phyloP scores from a whole-genome alignment of 805 yeast species.

The Nakazawaea peltata region DNA sequence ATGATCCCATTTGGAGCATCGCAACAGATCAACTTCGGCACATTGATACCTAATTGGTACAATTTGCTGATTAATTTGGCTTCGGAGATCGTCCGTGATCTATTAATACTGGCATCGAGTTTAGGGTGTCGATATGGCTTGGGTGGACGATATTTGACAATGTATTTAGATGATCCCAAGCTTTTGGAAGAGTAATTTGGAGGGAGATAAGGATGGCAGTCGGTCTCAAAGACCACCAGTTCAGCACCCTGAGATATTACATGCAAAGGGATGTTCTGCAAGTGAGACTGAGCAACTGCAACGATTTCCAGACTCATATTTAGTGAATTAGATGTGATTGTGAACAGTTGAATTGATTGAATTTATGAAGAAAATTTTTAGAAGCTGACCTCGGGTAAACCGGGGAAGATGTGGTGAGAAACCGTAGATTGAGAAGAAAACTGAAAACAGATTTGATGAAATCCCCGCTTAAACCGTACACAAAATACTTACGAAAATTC shows the following conservation, averaged over 20 bases:
- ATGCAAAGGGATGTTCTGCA: constrained; percentile 42
- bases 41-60: constrained; percentile 45
- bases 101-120: constrained; percentile 69
- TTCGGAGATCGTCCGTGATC: constrained; percentile 77
- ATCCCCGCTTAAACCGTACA: too few species aligned
- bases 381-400: too few species aligned
- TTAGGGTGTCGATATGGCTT: constrained; percentile 86
- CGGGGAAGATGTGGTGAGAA: too few species aligned
- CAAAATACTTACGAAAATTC: too few species aligned
- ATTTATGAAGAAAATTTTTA: background rate
- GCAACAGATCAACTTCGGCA: constrained; percentile 68
- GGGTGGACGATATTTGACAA: constrained; percentile 80
- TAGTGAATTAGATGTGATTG: too few species aligned
- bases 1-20: constrained; percentile 74
- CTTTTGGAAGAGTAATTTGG: constrained; percentile 15
- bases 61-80: constrained; percentile 65
- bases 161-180: constrained; percentile 30
- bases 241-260: constrained; percentile 87
- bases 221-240: constrained; percentile 64
- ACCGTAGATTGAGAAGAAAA: too few species aligned
- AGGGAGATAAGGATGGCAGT: constrained; percentile 60
- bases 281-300: constrained; percentile 28
- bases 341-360: background rate
- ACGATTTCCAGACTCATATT: constrained; percentile 57
- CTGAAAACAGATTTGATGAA: too few species aligned